Evolutionary conservation across 768 basidiomycete genomes (phyloP), one percentile per base, ranked within the genome.

Genomic region (Podaxis sp.): DNA sequence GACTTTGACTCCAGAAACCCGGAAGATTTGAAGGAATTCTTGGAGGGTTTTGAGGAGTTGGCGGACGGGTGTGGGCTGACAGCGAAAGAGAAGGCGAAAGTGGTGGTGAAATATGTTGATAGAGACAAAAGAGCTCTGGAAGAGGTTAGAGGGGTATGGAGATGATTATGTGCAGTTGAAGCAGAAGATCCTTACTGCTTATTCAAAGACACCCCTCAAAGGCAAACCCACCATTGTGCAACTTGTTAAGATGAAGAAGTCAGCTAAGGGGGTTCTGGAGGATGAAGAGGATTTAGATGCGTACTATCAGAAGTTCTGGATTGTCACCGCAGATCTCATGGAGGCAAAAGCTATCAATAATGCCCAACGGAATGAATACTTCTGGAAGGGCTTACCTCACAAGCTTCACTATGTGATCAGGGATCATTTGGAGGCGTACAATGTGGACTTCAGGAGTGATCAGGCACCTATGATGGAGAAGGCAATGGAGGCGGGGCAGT

Each of bases 131-230:
- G 6, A 4, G 28, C 28, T 28, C 28, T 28, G 28, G 28, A 28
- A 28, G 28, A 28, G 28, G 28, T 28, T 28, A 28, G 28, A 28
- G 28, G 28, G 28, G 28, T 28, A 4, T 28, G 28, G 28, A 28
- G 28, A 28, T 28, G 28, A 4, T 28, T 28, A 28, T 28, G 28
- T 28, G 28, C 28, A 28, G 28, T 28, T 67, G 36, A 67, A 65
- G 55, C 48, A 55, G 30, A 58, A 59, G 15, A 60, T 68, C 13
- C 33, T 64, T 3, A 59, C 2, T 17, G 22, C 51, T 28, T 52
- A 52, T 22, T 52, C 22, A 52, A 52, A 30, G 13, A 28, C 28
- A 4, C 51, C 8, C 22, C 51, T 33, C 11, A 10, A 30, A 7
- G 6, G 26, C 11, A 52, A 30, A 33, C 28, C 26, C 24, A 52